These are phyloP conservation scores for slime mould (Dictyostelium discoideum) DNA, from an alignment of 78 protist genomes.

Conservation along the genomic window DNA sequence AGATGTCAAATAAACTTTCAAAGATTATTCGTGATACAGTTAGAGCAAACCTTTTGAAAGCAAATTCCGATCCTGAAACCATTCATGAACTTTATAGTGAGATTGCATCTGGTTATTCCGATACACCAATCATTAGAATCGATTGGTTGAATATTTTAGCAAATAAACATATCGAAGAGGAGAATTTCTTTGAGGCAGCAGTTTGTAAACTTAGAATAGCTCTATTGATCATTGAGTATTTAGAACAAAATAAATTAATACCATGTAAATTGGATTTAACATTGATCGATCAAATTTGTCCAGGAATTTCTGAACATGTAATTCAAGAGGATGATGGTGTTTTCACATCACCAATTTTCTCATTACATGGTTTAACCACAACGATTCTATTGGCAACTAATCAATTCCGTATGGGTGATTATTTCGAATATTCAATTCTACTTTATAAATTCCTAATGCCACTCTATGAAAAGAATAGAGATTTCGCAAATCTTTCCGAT, in stretches of 20 bases:
- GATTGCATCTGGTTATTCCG: conserved; percentile 70
- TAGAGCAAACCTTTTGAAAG: conserved; percentile 34
- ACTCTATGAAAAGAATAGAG: conserved; percentile 17
- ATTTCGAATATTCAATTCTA: conserved; percentile 34
- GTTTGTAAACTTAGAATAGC: conserved; percentile 59
- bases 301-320: conserved; percentile 18
- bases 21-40: conserved; percentile 72
- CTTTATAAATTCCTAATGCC: conserved; percentile 58
- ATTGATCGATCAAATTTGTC: conserved; percentile 1
- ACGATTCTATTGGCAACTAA: conserved; percentile 14
- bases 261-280: conserved; percentile 41
- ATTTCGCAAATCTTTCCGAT: conserved; percentile 2
- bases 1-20: conserved; percentile 32
- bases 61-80: conserved; percentile 76
- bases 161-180: conserved; percentile 10
- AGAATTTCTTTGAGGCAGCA: conserved; percentile 57
- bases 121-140: conserved; percentile 75
- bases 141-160: conserved; percentile 66
- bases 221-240: neutral
- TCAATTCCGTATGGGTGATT: conserved; percentile 46
- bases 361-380: neutral
- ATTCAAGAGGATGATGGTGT: conserved; percentile 78
- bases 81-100: conserved; percentile 57
- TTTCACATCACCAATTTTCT: conserved; percentile 21
- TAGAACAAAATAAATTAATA: conserved; percentile 27